phyloP scores from a whole-genome alignment of 1,139 yeast genomes.

The Pichia sp. region DNA sequence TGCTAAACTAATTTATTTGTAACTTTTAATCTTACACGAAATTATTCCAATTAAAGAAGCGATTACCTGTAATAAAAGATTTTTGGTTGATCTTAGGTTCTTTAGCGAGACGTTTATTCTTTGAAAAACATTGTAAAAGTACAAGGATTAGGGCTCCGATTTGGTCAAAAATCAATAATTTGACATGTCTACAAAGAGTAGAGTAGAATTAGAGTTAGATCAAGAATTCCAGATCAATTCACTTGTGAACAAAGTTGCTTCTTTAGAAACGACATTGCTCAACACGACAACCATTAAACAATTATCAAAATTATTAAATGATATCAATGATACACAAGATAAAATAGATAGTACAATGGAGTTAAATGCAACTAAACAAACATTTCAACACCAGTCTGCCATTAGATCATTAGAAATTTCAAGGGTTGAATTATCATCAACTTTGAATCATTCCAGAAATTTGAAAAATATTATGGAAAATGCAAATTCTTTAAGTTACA shows the following conservation, averaged over 20 bases:
- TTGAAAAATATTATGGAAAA: slow-evolving; percentile 46
- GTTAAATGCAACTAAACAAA: slow-evolving; percentile 15
- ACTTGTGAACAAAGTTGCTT: neutral
- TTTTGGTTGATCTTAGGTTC: neutral
- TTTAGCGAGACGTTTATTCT: neutral
- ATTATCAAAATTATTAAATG: slow-evolving; percentile 17
- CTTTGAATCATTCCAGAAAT: slow-evolving; percentile 35
- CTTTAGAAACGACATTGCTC: slow-evolving; percentile 9
- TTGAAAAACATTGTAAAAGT: neutral
- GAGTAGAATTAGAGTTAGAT: neutral
- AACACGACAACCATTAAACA: slow-evolving; percentile 19
- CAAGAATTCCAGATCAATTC: neutral
- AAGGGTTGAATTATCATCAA: slow-evolving; percentile 40
- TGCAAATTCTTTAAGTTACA: slow-evolving; percentile 61
- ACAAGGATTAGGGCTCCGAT: neutral
- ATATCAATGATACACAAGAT: slow-evolving; percentile 21
- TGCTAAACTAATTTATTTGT: neutral
- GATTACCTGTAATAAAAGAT: neutral
- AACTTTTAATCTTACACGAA: neutral
- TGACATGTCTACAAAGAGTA: neutral
- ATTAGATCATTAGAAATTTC: slow-evolving; percentile 27
- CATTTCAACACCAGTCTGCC: slow-evolving; percentile 21
- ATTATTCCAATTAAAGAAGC: neutral
- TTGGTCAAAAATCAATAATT: neutral
- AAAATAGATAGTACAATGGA: slow-evolving; percentile 21